Evolutionary conservation across 495 filamentous ascomycete genomes (phyloP).

Genomic region (Aspergillus taichungensis): DNA sequence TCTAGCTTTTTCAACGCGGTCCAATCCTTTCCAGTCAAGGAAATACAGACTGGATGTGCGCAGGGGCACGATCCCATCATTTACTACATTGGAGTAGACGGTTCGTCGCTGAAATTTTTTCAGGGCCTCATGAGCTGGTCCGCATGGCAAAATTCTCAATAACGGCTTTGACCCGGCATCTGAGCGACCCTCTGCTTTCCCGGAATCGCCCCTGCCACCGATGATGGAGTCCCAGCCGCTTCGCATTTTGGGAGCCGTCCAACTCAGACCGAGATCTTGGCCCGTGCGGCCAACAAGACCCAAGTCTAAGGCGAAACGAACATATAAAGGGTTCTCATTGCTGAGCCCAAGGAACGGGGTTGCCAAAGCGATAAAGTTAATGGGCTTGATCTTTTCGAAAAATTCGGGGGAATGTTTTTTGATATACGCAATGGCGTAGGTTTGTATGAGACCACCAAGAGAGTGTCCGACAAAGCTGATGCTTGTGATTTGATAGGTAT

Average conservation of each 20-base stretch:
- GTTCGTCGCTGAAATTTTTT: constrained; percentile 85
- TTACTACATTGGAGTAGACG: constrained; percentile 94
- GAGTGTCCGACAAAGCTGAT: constrained; percentile 96
- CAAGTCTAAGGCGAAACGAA: constrained; percentile 94
- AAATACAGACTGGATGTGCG: constrained; percentile 95
- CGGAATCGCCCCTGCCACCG: constrained; percentile 60
- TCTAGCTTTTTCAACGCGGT: constrained; percentile 86
- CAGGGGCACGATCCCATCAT: constrained; percentile 93
- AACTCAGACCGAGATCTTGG: constrained; percentile 88
- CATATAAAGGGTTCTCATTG: constrained; percentile 95
- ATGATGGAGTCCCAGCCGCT: constrained; percentile 86
- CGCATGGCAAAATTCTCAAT: constrained; percentile 81
- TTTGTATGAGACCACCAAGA: constrained; percentile 83
- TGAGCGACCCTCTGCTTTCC: constrained; percentile 52
- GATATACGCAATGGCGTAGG: constrained; percentile 94
- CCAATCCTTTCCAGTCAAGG: constrained; percentile 90
- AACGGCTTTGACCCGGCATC: constrained; percentile 82
- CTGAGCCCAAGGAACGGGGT: constrained; percentile 87
- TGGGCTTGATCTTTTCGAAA: constrained; percentile 75
- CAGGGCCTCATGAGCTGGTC: constrained; percentile 81
- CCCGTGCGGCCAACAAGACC: constrained; percentile 91
- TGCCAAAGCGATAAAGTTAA: constrained; percentile 91
- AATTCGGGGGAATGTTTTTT: constrained; percentile 91
- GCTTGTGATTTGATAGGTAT: constrained; percentile 78
- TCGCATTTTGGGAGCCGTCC: constrained; percentile 77